Percentiles rank a stretch among this genome's conserved stretches.
Conservation (phyloP, 441 rosid genomes). For the Brassica hybrid region DNA sequence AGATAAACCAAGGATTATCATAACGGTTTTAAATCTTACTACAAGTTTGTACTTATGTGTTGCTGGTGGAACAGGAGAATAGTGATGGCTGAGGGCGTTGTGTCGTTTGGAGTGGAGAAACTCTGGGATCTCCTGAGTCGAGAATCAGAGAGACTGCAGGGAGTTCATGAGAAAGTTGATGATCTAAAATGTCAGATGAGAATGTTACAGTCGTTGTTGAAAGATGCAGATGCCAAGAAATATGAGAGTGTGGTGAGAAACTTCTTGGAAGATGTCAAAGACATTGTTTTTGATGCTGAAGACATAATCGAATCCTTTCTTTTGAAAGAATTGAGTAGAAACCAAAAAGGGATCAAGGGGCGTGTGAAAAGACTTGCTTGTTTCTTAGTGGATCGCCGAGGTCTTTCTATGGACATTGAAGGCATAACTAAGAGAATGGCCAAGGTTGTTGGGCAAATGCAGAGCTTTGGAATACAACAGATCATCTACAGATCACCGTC, state of each 20-base stretch:
- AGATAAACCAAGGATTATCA: too few species aligned
- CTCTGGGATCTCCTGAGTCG: slow-evolving; percentile 35
- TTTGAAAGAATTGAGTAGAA: slow-evolving; percentile 13
- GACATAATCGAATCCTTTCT: slow-evolving; percentile 32
- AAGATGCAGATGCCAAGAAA: slow-evolving; percentile 42
- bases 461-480: background rate
- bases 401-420: background rate
- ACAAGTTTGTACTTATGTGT: background rate
- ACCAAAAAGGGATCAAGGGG: slow-evolving; percentile 12
- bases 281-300: slow-evolving; percentile 43
- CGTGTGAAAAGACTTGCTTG: slow-evolving; percentile 9
- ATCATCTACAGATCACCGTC: background rate
- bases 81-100: slow-evolving; percentile 36
- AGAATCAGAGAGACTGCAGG: slow-evolving; percentile 30
- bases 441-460: background rate
- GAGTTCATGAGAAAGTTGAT: slow-evolving; percentile 17
- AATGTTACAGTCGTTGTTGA: slow-evolving; percentile 38
- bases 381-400: background rate
- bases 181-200: slow-evolving; percentile 11
- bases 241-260: slow-evolving; percentile 30
- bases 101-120: slow-evolving; percentile 35
- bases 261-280: slow-evolving; percentile 37
- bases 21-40: too few species aligned
- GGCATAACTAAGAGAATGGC: background rate
- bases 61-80: background rate